Evolutionary conservation across 2,329 filamentous ascomycete genomes (phyloP).

Genomic region (Cladophialophora carrionii): DNA sequence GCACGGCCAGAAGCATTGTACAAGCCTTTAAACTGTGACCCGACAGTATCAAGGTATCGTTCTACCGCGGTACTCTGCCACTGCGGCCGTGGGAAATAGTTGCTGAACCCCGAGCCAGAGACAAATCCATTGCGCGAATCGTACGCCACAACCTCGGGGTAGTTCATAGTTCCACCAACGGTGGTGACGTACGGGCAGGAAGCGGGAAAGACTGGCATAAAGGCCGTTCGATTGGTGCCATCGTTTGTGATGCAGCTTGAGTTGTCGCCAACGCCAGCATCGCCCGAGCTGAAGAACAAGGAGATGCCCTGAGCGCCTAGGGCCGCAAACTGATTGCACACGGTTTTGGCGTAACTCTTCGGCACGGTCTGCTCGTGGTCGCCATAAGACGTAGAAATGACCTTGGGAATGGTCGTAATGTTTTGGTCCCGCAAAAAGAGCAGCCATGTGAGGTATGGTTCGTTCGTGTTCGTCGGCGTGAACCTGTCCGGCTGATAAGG

Average conservation of each 20-base stretch:
- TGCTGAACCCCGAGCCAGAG: constrained; percentile 57
- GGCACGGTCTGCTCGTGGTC: constrained; percentile 69
- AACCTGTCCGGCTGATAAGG: constrained; percentile 57
- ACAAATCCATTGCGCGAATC: constrained; percentile 50
- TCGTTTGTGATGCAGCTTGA: constrained; percentile 63
- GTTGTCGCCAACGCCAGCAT: constrained; percentile 59
- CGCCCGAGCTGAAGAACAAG: constrained; percentile 65
- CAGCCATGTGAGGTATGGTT: constrained; percentile 69
- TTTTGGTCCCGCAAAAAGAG: constrained; percentile 59
- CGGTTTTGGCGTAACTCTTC: constrained; percentile 61
- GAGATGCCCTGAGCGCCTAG: constrained; percentile 70
- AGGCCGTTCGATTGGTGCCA: constrained; percentile 58
- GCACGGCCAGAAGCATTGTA: constrained; percentile 56
- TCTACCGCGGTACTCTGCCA: constrained; percentile 54
- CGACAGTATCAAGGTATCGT: constrained; percentile 50
- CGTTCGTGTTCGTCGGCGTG: constrained; percentile 59
- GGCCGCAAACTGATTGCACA: constrained; percentile 67
- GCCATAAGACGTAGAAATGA: constrained; percentile 68
- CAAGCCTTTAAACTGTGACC: constrained; percentile 52
- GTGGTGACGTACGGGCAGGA: constrained; percentile 70
- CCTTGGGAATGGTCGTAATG: constrained; percentile 58
- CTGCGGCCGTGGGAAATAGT: constrained; percentile 53
- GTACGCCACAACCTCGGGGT: constrained; percentile 55
- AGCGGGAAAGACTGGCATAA: constrained; percentile 66
- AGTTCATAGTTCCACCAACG: constrained; percentile 63